Evolutionary conservation across 495 filamentous ascomycete genomes (phyloP), one percentile per base, ranked within the genome.

Genomic region (Daldinia childiae): DNA sequence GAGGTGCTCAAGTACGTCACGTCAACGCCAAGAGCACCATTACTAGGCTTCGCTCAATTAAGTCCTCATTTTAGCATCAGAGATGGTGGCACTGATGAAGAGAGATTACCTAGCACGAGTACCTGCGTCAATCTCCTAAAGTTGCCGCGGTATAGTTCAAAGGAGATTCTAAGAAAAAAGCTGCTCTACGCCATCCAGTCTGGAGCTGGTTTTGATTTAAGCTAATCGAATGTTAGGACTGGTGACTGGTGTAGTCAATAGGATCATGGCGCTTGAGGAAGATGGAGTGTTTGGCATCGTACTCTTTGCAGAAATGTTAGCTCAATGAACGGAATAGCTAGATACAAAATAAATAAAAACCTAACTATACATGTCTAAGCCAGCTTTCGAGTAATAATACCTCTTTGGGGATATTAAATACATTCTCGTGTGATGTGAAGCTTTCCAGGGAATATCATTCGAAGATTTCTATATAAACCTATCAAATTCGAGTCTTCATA

Each of bases 91-190:
- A 83, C 83, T 34, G 94, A 98, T 75, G 86, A 95, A 79, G 81
- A 84, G 6, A 80, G 95, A 72, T 81, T 98, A 48, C 97, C 96
- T 26, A 98, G 93, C 76, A 94, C 95, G 19, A 98, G 95, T 75
- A 99, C 95, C 1, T 99, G 95, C 74, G 93, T 99, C 38, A 99
- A 99, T 78, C 79, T 98, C 61, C 79, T 99, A 38, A 99, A 99
- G 82, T 83, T 99, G 69, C 95, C 95, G 19, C 89, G 90, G 56
- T 99, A 98, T 79, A 81, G 74, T 21, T 88, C 84, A 54, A 86
- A 85, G 60, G 80, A 80, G 58, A 83, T 79, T 12, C 74, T 98
- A 67, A 92, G 84, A 79, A 86, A 87, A 72, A 97, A 97, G 78
- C 77, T 99, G 65, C 79, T 99, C 34, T 97, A 98, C 81, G 94